Base-by-base conservation (phyloP, 169 alveolate genomes). In the Eimeria necatrix region DNA sequence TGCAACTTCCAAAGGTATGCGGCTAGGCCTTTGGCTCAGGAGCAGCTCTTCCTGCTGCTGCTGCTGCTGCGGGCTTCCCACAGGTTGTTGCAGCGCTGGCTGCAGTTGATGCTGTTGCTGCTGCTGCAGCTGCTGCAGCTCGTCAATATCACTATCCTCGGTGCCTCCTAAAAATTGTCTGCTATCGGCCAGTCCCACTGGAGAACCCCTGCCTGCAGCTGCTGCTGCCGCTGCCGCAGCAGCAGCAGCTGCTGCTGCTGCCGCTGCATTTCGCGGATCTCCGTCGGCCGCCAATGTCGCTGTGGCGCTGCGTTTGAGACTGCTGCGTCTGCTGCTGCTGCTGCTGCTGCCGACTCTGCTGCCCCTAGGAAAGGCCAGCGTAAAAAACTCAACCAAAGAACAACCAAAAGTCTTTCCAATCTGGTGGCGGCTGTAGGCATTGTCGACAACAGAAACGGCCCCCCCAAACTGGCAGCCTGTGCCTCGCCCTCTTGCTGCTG, bases 391-490 rank as follows among this genome's bases (percentile, higher is more conserved):
- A 95, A 85, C 96, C 64, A 96, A 96, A 71, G 97, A 91, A 86
- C 91, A 86, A 87, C 93, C 91, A 95, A 51, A 95, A 78, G 91
- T 93, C 95, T 96, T 97, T 68, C 98, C 98, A 8, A 98, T 97
- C 68, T 96, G 97, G 78, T 98, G 99, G 4, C 98, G 90, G 68
- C 85, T 74, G 56, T 26, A 74, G 20, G 85, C 59, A 32, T 20
- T 48, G 8, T 32, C 60, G 6, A 74, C 85, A 7, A 74, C 85
- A 10, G 85, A 74, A 12, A 74, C 85, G 12, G 85, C 85, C 5
- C 99, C 99, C 16, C 99, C 99, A 4, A 56, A 74, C n/a, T 46
- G 81, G 32, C 24, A 48, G 64, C 70, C 70, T 4, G 73, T 51
- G 16, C 59, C 78, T 59, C 81, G 26, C 70, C 68, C 80, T 10